A percentile compares a stretch with the other conserved stretches of the same genome.
Conservation (phyloP, 2,329 filamentous ascomycete species). For the Grosmannia clavigera region DNA sequence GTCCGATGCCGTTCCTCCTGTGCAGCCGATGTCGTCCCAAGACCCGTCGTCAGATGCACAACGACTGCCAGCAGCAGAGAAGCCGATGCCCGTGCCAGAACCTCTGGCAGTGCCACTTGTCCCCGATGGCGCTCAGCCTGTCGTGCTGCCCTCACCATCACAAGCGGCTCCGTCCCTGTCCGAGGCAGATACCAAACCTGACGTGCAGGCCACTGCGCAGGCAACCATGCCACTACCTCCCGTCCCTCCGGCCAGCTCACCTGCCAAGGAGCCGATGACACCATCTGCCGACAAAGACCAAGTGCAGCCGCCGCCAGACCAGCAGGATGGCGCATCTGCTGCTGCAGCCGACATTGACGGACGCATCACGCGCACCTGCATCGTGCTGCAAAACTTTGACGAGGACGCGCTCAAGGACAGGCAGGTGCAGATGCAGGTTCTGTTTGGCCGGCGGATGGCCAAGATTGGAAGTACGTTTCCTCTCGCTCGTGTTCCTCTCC, state of each 20-base stretch:
- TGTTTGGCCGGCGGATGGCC: conserved; percentile 47
- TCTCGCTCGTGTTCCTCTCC: neutral
- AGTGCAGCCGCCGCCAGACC: neutral
- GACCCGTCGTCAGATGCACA: too few relatives aligned
- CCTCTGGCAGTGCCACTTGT: neutral
- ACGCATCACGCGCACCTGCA: conserved; percentile 44
- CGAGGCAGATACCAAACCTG: neutral
- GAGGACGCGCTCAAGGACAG: conserved; percentile 43
- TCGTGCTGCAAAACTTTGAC: conserved; percentile 49
- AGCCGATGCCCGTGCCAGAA: neutral
- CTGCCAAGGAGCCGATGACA: neutral
- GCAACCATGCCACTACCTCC: neutral
- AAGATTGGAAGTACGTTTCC: conserved; percentile 35
- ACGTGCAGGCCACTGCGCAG: neutral
- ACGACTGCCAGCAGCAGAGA: too few relatives aligned
- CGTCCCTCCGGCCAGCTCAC: neutral
- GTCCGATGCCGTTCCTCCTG: neutral
- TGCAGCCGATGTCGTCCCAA: neutral
- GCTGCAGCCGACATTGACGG: conserved; percentile 25
- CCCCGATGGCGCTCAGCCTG: neutral
- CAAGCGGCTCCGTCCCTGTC: neutral
- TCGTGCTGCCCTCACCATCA: neutral
- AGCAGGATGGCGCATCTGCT: neutral
- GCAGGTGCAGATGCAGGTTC: conserved; percentile 42
- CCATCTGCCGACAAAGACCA: neutral